Evolutionary conservation across 352 stramenopile species (phyloP).

Genomic region (Globisporangium echinulatum): DNA sequence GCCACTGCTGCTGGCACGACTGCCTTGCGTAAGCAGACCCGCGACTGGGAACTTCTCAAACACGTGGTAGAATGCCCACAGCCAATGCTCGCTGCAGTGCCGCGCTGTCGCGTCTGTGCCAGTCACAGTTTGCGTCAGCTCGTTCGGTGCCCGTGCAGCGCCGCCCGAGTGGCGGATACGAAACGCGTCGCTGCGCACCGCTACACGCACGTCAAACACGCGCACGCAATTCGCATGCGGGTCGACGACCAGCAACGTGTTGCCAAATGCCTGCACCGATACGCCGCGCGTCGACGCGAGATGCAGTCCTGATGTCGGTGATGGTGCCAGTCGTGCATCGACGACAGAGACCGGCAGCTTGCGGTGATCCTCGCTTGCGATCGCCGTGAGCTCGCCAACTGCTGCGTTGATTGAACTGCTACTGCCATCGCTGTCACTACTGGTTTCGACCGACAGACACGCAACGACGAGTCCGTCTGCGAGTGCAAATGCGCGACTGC

Average conservation of each 20-base stretch:
- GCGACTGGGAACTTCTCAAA: constrained; percentile 54
- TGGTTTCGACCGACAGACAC: constrained; percentile 4
- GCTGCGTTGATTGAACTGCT: constrained; percentile 1
- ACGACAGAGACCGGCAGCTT: constrained; percentile 18
- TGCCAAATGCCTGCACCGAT: constrained; percentile 18
- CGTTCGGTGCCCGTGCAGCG: not conserved
- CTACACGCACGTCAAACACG: constrained; percentile 20
- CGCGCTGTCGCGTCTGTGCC: constrained; percentile 1
- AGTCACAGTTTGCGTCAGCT: not conserved
- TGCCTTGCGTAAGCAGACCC: constrained; percentile 5
- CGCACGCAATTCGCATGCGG: constrained; percentile 8
- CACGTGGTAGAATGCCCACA: constrained; percentile 33
- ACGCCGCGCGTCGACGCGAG: constrained; percentile 8
- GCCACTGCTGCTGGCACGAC: not conserved
- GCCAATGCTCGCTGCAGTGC: constrained; percentile 13
- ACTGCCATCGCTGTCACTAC: not conserved
- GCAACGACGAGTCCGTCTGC: constrained; percentile 29
- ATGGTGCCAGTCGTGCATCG: no score
- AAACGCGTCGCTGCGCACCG: constrained; percentile 48
- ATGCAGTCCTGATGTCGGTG: not conserved
- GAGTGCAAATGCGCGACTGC: constrained; percentile 15
- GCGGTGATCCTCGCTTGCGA: constrained; percentile 32
- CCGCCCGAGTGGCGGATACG: constrained; percentile 28
- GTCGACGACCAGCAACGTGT: constrained; percentile 27
- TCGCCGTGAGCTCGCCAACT: constrained; percentile 12